A percentile compares a stretch with the other conserved stretches of the same genome.
phyloP scores from a whole-genome alignment of 2,329 filamentous ascomycete species.

The Cadophora malorum region DNA sequence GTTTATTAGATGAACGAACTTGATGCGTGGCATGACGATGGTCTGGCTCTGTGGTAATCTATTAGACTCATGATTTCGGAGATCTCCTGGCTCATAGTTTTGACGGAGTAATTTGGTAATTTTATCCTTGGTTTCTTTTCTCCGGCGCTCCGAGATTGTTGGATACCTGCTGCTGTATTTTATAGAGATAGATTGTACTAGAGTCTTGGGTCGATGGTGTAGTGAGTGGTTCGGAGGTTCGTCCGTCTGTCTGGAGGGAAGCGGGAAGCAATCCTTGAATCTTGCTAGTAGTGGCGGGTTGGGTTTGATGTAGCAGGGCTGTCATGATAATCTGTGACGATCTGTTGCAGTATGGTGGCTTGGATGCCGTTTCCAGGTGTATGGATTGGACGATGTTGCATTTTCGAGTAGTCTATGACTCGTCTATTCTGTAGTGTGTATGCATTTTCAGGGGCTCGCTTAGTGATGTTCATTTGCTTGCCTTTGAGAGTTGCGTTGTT shows the following conservation, averaged over 20 bases:
- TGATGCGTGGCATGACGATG: background rate
- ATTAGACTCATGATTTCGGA: background rate
- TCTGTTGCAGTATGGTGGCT: background rate
- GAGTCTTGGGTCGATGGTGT: background rate
- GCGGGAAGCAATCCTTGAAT: background rate
- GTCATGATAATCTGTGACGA: background rate
- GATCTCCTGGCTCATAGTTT: background rate
- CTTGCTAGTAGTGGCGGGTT: background rate
- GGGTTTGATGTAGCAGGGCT: background rate
- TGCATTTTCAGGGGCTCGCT: conserved; percentile 9
- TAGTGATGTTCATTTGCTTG: background rate
- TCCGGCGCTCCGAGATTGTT: background rate
- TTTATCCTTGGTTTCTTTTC: background rate
- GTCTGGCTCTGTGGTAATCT: background rate
- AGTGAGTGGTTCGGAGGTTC: background rate
- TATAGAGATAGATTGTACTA: background rate
- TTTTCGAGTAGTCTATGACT: background rate
- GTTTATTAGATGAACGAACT: conserved; percentile 1
- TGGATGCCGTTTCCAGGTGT: background rate
- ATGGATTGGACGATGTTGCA: background rate
- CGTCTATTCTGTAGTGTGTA: conserved; percentile 1
- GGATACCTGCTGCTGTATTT: background rate
- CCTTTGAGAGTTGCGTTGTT: background rate
- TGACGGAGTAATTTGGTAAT: background rate
- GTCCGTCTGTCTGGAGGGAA: background rate